Percentiles rank a stretch among this genome's conserved stretches.
Conservation (phyloP, 331 rosid genomes). For the Acacia pycnantha region DNA sequence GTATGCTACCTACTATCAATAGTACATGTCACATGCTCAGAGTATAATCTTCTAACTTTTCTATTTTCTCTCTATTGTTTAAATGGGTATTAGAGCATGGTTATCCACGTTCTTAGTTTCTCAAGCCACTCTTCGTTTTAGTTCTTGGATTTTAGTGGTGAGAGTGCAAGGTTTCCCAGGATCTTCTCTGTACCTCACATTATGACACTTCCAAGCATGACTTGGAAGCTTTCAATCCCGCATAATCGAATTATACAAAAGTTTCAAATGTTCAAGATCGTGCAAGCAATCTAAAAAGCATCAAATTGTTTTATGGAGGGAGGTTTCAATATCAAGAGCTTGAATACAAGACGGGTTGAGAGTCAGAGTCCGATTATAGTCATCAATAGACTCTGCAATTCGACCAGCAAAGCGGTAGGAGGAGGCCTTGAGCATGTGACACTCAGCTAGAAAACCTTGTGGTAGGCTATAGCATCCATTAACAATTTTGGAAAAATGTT, state of each 20-base stretch:
- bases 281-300: constrained; percentile 85
- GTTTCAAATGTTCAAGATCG: constrained; percentile 85
- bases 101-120: constrained; percentile 70
- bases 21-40: too few relatives aligned
- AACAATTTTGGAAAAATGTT: constrained; percentile 80
- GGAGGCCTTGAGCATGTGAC: too few relatives aligned
- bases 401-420: constrained; percentile 68
- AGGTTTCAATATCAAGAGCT: constrained; percentile 84
- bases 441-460: constrained; percentile 83
- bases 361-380: constrained; percentile 78
- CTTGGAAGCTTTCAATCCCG: constrained; percentile 85
- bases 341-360: constrained; percentile 76
- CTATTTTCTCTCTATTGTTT: too few relatives aligned
- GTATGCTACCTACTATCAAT: too few relatives aligned
- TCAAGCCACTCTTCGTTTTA: constrained; percentile 71
- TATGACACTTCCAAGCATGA: constrained; percentile 83
- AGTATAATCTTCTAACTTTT: too few relatives aligned
- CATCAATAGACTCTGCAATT: constrained; percentile 82
- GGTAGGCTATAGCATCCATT: constrained; percentile 94
- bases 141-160: constrained; percentile 56
- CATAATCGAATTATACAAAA: constrained; percentile 75
- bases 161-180: constrained; percentile 76
- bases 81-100: constrained; percentile 33
- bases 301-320: constrained; percentile 68
- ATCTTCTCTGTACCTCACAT: constrained; percentile 75